Evolutionary conservation across 371 early-diverging fungal genomes (phyloP).

Genomic region (Zancudomyces culisetae): DNA sequence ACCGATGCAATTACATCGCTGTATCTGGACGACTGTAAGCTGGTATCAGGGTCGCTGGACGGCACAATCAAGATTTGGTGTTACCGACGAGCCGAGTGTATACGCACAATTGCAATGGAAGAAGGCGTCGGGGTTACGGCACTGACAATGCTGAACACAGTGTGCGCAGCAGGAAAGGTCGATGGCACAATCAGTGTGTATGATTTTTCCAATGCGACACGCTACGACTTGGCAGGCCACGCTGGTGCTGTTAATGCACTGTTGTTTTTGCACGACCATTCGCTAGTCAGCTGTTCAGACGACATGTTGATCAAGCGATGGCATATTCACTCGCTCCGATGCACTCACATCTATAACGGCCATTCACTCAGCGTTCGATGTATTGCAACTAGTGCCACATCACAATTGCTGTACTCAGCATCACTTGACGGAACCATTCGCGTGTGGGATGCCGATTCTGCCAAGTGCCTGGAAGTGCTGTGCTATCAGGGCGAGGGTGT

Average conservation of each 20-base stretch:
- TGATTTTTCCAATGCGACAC: constrained; percentile 66
- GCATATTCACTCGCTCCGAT: constrained; percentile 53
- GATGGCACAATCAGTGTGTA: constrained; percentile 79
- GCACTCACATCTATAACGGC: constrained; percentile 45
- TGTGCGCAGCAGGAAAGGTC: constrained; percentile 64
- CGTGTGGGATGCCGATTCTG: constrained; percentile 61
- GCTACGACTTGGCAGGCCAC: constrained; percentile 63
- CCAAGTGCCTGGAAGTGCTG: constrained; percentile 57
- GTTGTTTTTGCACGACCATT: constrained; percentile 38
- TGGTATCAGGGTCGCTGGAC: constrained; percentile 79
- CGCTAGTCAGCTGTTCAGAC: constrained; percentile 60
- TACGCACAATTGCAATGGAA: constrained; percentile 63
- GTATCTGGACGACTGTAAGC: constrained; percentile 64
- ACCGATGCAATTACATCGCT: constrained; percentile 64
- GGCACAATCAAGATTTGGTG: constrained; percentile 94
- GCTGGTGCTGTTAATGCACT: constrained; percentile 63
- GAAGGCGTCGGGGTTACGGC: constrained; percentile 66
- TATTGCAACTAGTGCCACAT: constrained; percentile 17
- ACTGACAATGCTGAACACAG: constrained; percentile 61
- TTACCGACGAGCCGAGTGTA: constrained; percentile 68
- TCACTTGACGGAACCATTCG: constrained; percentile 80
- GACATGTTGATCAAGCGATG: constrained; percentile 65
- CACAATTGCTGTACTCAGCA: constrained; percentile 48
- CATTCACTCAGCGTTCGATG: constrained; percentile 66
- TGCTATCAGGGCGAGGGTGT: constrained; percentile 88